A percentile compares a stretch with the other conserved stretches of the same genome.
These are phyloP conservation scores for Xylariales sp. DNA, from an alignment of 2,329 filamentous ascomycete genomes.

Conservation along the genomic window DNA sequence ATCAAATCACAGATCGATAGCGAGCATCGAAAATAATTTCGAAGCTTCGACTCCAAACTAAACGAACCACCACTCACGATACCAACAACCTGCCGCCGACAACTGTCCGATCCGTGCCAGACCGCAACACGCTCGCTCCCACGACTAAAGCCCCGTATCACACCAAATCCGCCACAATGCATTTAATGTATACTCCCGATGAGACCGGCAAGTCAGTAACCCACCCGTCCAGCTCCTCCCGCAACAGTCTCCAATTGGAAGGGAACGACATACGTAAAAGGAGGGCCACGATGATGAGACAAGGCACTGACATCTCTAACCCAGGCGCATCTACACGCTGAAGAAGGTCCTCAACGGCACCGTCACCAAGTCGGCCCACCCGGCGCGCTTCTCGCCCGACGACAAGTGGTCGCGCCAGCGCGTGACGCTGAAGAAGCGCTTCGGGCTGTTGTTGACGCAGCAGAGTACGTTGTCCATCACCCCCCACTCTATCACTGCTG, in stretches of 20 bases:
- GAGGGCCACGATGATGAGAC: not conserved
- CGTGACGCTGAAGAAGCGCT: conserved; percentile 94
- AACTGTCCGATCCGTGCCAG: not conserved
- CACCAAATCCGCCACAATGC: conserved; percentile 55
- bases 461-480: conserved; percentile 59
- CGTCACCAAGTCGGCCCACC: conserved; percentile 96
- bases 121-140: not conserved
- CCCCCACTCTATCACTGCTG: no score
- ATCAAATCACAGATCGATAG: conserved; percentile 26
- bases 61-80: conserved; percentile 3
- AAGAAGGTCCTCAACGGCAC: conserved; percentile 87
- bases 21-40: conserved; percentile 36
- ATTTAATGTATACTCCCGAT: conserved; percentile 85
- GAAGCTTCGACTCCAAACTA: conserved; percentile 25
- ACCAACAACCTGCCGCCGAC: not conserved
- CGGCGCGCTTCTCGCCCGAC: conserved; percentile 95
- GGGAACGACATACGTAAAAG: not conserved
- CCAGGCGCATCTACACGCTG: conserved; percentile 84
- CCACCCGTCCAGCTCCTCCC: not conserved
- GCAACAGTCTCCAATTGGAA: not conserved
- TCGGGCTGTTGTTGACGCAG: conserved; percentile 87
- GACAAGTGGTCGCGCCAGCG: conserved; percentile 98
- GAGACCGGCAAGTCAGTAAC: conserved; percentile 71
- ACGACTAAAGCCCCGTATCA: not conserved
- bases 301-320: not conserved